A percentile compares a stretch with the other conserved stretches of the same genome.
Conservation (phyloP, 1,139 yeast species). For the Suhomyces panamericanus region DNA sequence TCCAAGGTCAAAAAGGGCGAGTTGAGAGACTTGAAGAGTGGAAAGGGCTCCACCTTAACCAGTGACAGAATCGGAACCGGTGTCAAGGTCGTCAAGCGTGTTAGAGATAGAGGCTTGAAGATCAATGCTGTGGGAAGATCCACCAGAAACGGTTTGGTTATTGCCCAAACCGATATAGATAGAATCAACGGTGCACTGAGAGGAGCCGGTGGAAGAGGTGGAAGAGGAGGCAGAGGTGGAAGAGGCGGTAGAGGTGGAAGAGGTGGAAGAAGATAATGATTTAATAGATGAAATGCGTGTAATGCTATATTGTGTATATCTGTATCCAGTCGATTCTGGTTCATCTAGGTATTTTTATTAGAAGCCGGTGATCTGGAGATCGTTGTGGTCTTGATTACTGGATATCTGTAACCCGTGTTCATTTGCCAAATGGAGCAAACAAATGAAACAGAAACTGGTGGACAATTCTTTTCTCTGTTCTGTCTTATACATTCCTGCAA, state of each 20-base stretch:
- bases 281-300: not conserved
- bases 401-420: constrained; percentile 45
- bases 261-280: constrained; percentile 3
- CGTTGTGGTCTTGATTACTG: constrained; percentile 55
- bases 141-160: constrained; percentile 79
- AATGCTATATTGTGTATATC: not conserved
- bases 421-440: constrained; percentile 30
- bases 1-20: constrained; percentile 66
- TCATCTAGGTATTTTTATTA: constrained; percentile 11
- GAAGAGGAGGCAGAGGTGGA: constrained; percentile 15
- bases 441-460: constrained; percentile 31
- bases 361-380: constrained; percentile 53
- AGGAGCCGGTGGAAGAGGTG: constrained; percentile 14
- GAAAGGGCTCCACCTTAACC: constrained; percentile 52
- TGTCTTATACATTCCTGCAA: constrained; percentile 53
- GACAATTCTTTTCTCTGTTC: constrained; percentile 35
- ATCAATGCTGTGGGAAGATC: constrained; percentile 76
- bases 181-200: constrained; percentile 31
- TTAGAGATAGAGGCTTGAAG: constrained; percentile 77
- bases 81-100: constrained; percentile 28
- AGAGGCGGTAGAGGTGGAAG: constrained; percentile 8
- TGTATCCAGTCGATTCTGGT: not conserved
- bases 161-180: constrained; percentile 68
- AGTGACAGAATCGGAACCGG: constrained; percentile 62
- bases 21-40: constrained; percentile 55